phyloP scores from a whole-genome alignment of 2,329 filamentous ascomycete species.

The Aureobasidium leucospermi region DNA sequence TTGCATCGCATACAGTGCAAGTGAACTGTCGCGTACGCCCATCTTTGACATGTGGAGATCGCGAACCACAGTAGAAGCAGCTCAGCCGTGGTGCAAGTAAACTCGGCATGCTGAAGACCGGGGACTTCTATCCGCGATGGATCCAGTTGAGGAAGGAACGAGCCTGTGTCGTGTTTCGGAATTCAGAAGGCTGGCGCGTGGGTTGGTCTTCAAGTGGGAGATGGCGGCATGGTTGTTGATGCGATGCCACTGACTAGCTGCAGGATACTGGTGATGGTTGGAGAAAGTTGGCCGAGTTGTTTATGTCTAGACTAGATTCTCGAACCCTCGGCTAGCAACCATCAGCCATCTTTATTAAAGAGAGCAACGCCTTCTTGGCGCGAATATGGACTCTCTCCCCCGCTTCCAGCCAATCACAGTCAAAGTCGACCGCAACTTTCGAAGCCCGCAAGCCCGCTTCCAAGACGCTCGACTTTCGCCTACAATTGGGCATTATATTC shows the following conservation, averaged over 20 bases:
- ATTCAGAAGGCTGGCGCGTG: neutral
- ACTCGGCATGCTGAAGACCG: conserved; percentile 12
- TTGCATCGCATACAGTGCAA: conserved; percentile 72
- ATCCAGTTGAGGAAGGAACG: neutral
- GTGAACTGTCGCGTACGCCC: conserved; percentile 58
- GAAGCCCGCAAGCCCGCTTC: too few relatives aligned
- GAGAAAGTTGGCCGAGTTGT: neutral
- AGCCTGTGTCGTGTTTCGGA: neutral
- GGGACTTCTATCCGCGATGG: neutral
- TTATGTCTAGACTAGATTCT: neutral
- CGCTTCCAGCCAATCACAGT: neutral
- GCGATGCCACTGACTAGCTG: neutral
- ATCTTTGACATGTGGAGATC: conserved; percentile 54
- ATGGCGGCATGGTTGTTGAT: neutral
- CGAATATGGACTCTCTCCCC: too few relatives aligned
- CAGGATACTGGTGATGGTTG: neutral
- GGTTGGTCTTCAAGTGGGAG: neutral
- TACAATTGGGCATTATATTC: neutral
- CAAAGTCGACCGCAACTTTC: neutral
- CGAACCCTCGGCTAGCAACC: conserved; percentile 4
- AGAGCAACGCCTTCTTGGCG: neutral
- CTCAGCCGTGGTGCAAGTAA: conserved; percentile 17
- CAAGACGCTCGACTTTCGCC: neutral
- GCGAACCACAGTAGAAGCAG: conserved; percentile 80
- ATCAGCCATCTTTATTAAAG: neutral